These are phyloP conservation scores for Exophiala spinifera DNA, from an alignment of 2,329 filamentous ascomycete genomes.

Conservation along the genomic window DNA sequence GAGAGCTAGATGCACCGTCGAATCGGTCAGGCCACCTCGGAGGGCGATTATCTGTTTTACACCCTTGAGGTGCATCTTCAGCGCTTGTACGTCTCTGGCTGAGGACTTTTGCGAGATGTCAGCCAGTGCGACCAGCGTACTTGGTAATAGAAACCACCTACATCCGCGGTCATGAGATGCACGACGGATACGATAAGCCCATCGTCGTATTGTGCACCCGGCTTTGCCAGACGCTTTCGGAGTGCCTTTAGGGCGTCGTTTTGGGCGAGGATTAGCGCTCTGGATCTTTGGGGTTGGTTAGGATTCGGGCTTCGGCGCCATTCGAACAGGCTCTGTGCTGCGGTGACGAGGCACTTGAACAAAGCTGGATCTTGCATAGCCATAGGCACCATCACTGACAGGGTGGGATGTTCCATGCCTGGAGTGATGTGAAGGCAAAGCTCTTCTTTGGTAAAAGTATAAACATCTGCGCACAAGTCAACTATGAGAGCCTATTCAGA, in stretches of 20 bases:
- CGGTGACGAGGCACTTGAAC: conserved; percentile 17
- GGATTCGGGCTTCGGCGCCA: conserved; percentile 19
- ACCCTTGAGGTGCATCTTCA: conserved; percentile 18
- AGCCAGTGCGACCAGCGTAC: not conserved
- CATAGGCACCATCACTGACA: conserved; percentile 20
- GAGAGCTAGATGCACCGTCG: conserved; percentile 15
- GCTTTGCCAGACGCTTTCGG: conserved; percentile 15
- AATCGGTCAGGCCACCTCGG: conserved; percentile 13
- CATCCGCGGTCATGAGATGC: conserved; percentile 22
- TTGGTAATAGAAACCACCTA: conserved; percentile 5
- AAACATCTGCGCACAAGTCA: conserved; percentile 10
- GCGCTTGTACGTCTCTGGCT: conserved; percentile 10
- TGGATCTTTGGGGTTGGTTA: conserved; percentile 8
- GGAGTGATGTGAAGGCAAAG: conserved; percentile 17
- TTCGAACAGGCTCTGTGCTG: conserved; percentile 21
- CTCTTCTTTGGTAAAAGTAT: conserved; percentile 9
- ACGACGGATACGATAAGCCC: conserved; percentile 17
- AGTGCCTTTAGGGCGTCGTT: conserved; percentile 17
- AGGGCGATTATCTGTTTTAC: conserved; percentile 17
- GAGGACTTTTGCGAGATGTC: conserved; percentile 4
- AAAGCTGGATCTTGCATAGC: conserved; percentile 19
- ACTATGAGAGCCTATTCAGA: not conserved
- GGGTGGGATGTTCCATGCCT: conserved; percentile 14
- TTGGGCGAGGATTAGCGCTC: conserved; percentile 10
- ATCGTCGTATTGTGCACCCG: conserved; percentile 17